Percentiles rank a stretch among this genome's conserved stretches.
Evolutionary conservation across 176 grass and related monocot genomes (phyloP).

Genomic region (Avena atlantica): DNA sequence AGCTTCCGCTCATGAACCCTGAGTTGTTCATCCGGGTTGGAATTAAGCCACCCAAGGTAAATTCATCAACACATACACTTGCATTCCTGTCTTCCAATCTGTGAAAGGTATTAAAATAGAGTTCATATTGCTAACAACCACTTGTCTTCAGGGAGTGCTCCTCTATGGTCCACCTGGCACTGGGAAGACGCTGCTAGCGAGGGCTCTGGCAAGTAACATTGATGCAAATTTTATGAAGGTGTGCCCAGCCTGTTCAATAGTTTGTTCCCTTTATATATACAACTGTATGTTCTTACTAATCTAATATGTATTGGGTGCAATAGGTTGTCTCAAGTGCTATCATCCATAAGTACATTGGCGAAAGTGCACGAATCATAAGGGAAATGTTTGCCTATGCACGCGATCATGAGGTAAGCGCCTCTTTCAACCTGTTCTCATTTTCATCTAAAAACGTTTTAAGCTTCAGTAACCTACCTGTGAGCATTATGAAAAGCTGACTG

Average conservation of each 20-base stretch:
- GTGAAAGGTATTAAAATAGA: background rate
- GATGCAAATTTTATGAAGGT: slow-evolving; percentile 28
- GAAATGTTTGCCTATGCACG: slow-evolving; percentile 34
- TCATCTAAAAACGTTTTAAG: background rate
- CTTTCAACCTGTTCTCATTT: background rate
- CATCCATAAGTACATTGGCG: slow-evolving; percentile 16
- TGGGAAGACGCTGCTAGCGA: slow-evolving; percentile 23
- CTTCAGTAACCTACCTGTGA: background rate
- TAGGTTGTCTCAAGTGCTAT: slow-evolving; percentile 29
- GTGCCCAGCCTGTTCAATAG: background rate
- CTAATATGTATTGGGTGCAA: background rate
- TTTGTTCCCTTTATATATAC: background rate
- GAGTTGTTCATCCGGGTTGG: slow-evolving; percentile 67
- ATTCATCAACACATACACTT: background rate
- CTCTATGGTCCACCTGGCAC: slow-evolving; percentile 60
- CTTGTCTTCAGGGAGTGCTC: slow-evolving; percentile 58
- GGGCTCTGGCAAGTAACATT: slow-evolving; percentile 22
- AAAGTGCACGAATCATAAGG: background rate
- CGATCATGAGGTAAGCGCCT: slow-evolving; percentile 2
- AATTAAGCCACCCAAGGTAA: slow-evolving; percentile 74
- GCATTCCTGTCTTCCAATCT: background rate
- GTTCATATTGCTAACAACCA: background rate
- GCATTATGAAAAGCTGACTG: background rate
- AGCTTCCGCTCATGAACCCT: slow-evolving; percentile 66
- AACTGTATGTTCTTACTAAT: background rate